Conservation (phyloP, 192 early-diverging fungal species). For the Radiomyces spectabilis region DNA sequence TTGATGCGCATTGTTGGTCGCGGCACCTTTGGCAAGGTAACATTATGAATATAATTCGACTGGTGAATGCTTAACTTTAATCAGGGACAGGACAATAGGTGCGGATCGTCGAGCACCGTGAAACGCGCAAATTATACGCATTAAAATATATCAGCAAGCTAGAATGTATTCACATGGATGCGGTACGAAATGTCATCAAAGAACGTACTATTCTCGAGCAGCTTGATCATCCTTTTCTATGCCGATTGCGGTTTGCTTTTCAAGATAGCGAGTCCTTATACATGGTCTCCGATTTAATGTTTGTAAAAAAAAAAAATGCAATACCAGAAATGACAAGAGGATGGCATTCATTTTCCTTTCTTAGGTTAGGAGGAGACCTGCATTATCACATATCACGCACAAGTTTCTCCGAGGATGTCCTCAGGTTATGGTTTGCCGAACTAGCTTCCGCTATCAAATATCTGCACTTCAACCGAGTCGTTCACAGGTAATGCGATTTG, state of each 20-base stretch:
- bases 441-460: constrained; percentile 72
- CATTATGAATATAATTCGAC: not conserved
- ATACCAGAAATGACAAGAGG: too few relatives aligned
- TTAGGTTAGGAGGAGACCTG: constrained; percentile 77
- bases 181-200: constrained; percentile 75
- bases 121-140: constrained; percentile 63
- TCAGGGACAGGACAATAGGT: constrained; percentile 40
- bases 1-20: constrained; percentile 73
- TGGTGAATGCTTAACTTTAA: not conserved
- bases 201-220: constrained; percentile 75
- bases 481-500: constrained; percentile 79
- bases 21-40: constrained; percentile 87
- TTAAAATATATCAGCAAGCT: constrained; percentile 86
- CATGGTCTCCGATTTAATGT: constrained; percentile 86
- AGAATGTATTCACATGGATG: constrained; percentile 79
- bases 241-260: constrained; percentile 81
- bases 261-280: constrained; percentile 86
- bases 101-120: constrained; percentile 71
- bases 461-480: constrained; percentile 73
- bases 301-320: constrained; percentile 2
- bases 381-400: constrained; percentile 70
- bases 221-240: constrained; percentile 58
- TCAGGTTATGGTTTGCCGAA: constrained; percentile 89
- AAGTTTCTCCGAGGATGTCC: constrained; percentile 65
- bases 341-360: not conserved